Conservation (phyloP, 495 filamentous ascomycete species). For the Peziza echinospora region DNA sequence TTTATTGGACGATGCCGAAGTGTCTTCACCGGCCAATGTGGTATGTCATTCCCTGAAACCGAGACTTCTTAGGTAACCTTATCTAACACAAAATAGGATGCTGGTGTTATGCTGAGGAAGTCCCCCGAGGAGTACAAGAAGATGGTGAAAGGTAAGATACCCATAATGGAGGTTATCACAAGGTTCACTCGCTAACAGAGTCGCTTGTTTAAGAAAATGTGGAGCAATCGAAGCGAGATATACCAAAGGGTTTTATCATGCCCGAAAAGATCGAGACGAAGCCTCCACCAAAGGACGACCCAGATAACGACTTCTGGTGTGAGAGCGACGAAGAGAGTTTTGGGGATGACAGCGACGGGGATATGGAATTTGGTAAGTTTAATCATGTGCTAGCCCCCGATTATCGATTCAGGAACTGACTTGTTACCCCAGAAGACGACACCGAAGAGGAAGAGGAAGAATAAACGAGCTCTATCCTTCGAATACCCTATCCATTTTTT, state of each 20-base stretch:
- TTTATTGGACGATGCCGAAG: constrained; percentile 86
- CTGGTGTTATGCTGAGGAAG: constrained; percentile 64
- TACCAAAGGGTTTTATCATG: constrained; percentile 68
- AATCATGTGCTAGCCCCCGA: too few species aligned
- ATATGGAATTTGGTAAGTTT: constrained; percentile 23
- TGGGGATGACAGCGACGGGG: constrained; percentile 28
- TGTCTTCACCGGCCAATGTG: constrained; percentile 82
- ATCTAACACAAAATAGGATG: too few species aligned
- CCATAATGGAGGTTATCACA: too few species aligned
- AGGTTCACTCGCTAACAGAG: too few species aligned
- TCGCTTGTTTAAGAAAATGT: constrained; percentile 35
- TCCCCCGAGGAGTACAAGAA: constrained; percentile 42
- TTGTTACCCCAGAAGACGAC: background rate
- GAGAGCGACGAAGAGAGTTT: constrained; percentile 56
- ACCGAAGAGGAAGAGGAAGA: background rate
- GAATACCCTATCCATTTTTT: too few species aligned
- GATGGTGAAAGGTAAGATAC: constrained; percentile 25
- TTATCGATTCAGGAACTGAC: too few species aligned
- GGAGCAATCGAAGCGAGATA: constrained; percentile 49
- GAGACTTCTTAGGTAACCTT: too few species aligned
- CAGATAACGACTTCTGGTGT: constrained; percentile 58
- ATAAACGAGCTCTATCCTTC: too few species aligned
- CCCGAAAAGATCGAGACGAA: constrained; percentile 41
- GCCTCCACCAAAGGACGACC: constrained; percentile 38
- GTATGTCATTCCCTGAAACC: too few species aligned